These are phyloP conservation scores for Obelidium mucronatum DNA, from an alignment of 192 early-diverging fungal genomes.

Conservation along the genomic window DNA sequence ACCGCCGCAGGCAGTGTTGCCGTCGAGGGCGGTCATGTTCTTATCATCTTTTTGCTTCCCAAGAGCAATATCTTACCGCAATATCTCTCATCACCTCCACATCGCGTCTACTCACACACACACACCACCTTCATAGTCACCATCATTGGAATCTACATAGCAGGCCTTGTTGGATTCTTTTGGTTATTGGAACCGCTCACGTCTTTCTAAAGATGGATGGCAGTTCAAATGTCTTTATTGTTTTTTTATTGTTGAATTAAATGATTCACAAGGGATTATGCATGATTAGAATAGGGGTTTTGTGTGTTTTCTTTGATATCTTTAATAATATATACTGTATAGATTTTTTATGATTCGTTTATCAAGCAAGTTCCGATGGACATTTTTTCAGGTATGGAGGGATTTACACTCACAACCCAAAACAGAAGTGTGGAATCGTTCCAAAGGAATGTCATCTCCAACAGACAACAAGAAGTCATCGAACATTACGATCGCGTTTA, in stretches of 20 bases:
- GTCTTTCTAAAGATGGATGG: neutral
- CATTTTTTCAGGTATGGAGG: too few relatives aligned
- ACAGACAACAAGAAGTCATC: too few relatives aligned
- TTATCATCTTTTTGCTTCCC: neutral
- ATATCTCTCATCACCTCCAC: too few relatives aligned
- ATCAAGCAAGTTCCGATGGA: too few relatives aligned
- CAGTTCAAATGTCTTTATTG: neutral
- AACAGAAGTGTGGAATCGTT: too few relatives aligned
- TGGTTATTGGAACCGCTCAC: conserved; percentile 34
- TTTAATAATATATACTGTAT: too few relatives aligned
- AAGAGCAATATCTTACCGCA: neutral
- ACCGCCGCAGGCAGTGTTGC: neutral
- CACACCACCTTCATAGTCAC: neutral
- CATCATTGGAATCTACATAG: conserved; percentile 14
- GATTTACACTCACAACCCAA: too few relatives aligned
- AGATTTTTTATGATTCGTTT: too few relatives aligned
- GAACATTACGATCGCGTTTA: conserved; percentile 2
- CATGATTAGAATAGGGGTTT: too few relatives aligned
- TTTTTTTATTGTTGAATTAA: neutral
- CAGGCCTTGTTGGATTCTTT: conserved; percentile 45
- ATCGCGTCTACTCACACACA: neutral
- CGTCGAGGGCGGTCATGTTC: neutral
- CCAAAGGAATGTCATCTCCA: too few relatives aligned
- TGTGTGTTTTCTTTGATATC: too few relatives aligned
- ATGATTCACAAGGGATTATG: neutral